A percentile compares a stretch with the other conserved stretches of the same genome.
Conservation (phyloP, 441 rosid genomes). For the Gossypium aridum region DNA sequence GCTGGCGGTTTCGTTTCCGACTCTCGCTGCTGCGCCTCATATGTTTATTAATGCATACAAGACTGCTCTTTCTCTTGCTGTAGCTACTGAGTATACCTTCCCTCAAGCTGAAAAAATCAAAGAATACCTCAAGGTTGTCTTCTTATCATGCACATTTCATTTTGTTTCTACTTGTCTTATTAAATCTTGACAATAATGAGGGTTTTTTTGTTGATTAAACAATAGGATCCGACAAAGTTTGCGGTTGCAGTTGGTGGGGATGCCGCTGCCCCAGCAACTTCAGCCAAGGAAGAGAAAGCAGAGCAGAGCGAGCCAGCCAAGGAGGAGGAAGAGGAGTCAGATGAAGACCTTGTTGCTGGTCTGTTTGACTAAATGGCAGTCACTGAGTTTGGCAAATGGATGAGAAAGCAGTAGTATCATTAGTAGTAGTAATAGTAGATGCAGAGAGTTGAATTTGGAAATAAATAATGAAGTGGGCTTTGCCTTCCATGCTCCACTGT, state of each 20-base stretch:
- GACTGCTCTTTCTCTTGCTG: conserved; percentile 36
- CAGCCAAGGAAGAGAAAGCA: conserved; percentile 29
- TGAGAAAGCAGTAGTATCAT: neutral
- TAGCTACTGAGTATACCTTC: conserved; percentile 43
- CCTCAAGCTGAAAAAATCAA: conserved; percentile 45
- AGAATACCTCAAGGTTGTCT: conserved; percentile 35
- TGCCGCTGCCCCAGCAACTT: conserved; percentile 20
- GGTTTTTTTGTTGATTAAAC: neutral
- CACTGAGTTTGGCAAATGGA: neutral
- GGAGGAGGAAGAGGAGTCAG: conserved; percentile 16
- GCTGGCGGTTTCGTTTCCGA: conserved; percentile 40
- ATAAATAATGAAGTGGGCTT: neutral
- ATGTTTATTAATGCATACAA: conserved; percentile 51
- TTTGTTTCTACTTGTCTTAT: neutral
- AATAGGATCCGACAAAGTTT: conserved; percentile 54
- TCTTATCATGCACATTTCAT: neutral
- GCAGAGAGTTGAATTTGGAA: neutral
- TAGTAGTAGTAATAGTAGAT: neutral
- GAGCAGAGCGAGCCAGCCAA: conserved; percentile 1
- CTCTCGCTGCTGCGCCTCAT: conserved; percentile 52
- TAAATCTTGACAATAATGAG: neutral
- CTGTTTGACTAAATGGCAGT: conserved; percentile 18
- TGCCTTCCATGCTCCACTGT: neutral
- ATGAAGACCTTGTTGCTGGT: conserved; percentile 14
- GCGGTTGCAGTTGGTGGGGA: conserved; percentile 25